Evolutionary conservation across 441 rosid genomes (phyloP).

Genomic region (Brassica balearica): DNA sequence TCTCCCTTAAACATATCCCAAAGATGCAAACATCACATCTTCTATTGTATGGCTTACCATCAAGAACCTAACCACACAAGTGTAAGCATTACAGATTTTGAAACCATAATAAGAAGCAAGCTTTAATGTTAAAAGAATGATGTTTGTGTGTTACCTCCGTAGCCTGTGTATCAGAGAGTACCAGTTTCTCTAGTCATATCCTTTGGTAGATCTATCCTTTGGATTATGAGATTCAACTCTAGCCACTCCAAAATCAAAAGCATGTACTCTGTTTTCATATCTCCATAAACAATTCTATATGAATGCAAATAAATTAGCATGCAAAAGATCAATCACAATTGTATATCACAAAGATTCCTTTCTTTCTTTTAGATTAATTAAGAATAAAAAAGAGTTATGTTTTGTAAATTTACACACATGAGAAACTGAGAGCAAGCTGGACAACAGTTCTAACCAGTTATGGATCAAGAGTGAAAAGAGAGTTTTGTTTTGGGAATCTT

Average conservation of each 20-base stretch:
- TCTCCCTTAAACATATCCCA: too few relatives aligned
- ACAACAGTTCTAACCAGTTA: too few relatives aligned
- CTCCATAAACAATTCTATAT: slow-evolving; percentile 85
- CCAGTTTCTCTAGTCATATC: slow-evolving; percentile 46
- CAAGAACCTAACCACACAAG: too few relatives aligned
- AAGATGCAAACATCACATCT: too few relatives aligned
- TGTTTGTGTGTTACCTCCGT: slow-evolving; percentile 66
- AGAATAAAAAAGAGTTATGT: neutral
- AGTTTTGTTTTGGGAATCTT: too few relatives aligned
- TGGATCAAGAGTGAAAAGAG: too few relatives aligned
- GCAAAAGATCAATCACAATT: slow-evolving; percentile 33
- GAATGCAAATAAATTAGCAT: slow-evolving; percentile 90
- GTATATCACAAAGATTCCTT: neutral
- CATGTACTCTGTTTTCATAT: slow-evolving; percentile 93
- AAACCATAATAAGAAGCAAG: too few relatives aligned
- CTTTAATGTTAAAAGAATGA: too few relatives aligned
- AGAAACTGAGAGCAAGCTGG: too few relatives aligned
- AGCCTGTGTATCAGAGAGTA: slow-evolving; percentile 92
- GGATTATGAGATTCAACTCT: slow-evolving; percentile 96
- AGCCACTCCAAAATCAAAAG: slow-evolving; percentile 95
- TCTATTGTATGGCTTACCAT: too few relatives aligned
- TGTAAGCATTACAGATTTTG: too few relatives aligned
- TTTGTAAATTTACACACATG: slow-evolving; percentile 30
- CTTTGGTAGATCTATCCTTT: slow-evolving; percentile 37
- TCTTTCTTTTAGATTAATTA: slow-evolving; percentile 3